A percentile compares a stretch with the other conserved stretches of the same genome.
Conservation (phyloP, 2,329 filamentous ascomycete species). For the Aspergillus carbonarius region DNA sequence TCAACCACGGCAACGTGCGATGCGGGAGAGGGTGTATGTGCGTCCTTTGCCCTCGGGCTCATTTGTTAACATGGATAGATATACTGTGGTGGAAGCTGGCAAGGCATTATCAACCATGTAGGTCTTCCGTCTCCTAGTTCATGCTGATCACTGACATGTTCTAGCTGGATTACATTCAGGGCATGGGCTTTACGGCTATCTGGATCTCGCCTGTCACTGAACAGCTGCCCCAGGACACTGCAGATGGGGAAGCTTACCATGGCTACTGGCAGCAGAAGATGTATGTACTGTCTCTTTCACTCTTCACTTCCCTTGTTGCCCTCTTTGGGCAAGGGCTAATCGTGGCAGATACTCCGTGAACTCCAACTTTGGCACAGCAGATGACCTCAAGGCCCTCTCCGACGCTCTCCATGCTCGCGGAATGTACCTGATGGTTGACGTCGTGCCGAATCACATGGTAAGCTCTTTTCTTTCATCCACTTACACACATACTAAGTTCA, state of each 20-base stretch:
- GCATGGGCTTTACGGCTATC: slow-evolving; percentile 50
- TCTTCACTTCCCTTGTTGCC: background rate
- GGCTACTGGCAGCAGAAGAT: slow-evolving; percentile 54
- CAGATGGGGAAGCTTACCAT: slow-evolving; percentile 47
- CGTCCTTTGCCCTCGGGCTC: background rate
- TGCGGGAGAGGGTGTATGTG: slow-evolving; percentile 22
- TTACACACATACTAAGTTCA: background rate
- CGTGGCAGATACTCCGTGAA: slow-evolving; percentile 52
- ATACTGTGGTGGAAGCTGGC: slow-evolving; percentile 52
- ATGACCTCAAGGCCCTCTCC: slow-evolving; percentile 60
- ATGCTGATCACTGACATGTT: background rate
- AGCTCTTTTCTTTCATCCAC: background rate
- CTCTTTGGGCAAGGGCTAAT: background rate
- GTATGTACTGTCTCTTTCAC: slow-evolving; percentile 17
- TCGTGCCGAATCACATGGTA: slow-evolving; percentile 59
- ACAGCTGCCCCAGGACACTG: slow-evolving; percentile 36
- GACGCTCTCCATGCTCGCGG: slow-evolving; percentile 54
- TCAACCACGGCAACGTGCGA: slow-evolving; percentile 36
- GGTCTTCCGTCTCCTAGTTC: background rate
- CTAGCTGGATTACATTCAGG: slow-evolving; percentile 52
- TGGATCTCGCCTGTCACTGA: slow-evolving; percentile 50
- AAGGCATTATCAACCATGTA: slow-evolving; percentile 45
- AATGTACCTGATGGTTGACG: slow-evolving; percentile 64
- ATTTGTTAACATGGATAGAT: slow-evolving; percentile 5
- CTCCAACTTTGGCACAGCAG: slow-evolving; percentile 56